Conservation (phyloP, 257 asterid species). For the Solanum etuberosum region DNA sequence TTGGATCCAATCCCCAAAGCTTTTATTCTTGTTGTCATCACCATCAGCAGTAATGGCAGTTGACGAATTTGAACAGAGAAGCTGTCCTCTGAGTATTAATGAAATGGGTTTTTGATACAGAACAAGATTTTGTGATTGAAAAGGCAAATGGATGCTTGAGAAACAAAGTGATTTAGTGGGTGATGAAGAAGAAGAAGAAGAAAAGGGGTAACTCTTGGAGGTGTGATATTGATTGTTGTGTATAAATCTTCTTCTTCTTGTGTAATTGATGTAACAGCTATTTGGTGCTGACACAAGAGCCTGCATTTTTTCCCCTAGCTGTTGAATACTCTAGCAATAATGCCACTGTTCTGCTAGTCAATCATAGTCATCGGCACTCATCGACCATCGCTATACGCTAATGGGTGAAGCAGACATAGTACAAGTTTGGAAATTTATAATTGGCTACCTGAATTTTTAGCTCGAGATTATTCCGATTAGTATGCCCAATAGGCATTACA, state of each 20-base stretch:
- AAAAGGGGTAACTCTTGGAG: neutral
- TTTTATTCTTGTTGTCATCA: neutral
- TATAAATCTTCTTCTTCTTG: neutral
- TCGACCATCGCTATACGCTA: neutral
- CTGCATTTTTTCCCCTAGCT: neutral
- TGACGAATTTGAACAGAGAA: conserved; percentile 43
- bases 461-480: no score
- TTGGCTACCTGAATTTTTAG: no score
- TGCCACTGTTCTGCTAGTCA: neutral
- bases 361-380: neutral
- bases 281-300: neutral
- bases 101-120: neutral
- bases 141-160: neutral
- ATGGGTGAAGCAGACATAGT: neutral
- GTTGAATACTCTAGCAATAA: neutral
- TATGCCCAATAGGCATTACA: no score
- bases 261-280: neutral
- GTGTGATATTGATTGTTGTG: neutral
- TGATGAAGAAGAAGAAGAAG: neutral
- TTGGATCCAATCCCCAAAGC: conserved; percentile 38
- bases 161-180: neutral
- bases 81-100: conserved; percentile 3
- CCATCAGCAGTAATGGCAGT: conserved; percentile 16
- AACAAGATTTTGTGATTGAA: neutral
- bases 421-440: neutral